phyloP scores from a whole-genome alignment of 768 basidiomycete species.

The Coprinopsis cinerea region DNA sequence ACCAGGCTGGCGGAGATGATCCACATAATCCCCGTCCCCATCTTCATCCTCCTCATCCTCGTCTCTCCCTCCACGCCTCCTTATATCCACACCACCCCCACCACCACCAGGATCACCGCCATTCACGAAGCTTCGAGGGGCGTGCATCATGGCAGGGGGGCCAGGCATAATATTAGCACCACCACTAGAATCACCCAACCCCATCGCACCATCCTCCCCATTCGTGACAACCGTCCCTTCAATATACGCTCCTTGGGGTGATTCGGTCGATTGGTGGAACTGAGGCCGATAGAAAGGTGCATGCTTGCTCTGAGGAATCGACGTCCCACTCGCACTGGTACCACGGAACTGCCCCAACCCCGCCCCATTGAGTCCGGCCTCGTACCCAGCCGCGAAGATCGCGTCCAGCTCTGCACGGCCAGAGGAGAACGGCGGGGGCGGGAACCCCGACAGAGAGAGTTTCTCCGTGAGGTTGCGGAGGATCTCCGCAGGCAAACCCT shows the following conservation, averaged over 20 bases:
- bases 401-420: constrained; percentile 6
- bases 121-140: too few species aligned
- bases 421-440: background rate
- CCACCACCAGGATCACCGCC: background rate
- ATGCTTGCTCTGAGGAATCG: background rate
- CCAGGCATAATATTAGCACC: too few species aligned
- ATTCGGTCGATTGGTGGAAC: background rate
- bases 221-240: background rate
- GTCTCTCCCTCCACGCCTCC: constrained; percentile 14
- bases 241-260: background rate
- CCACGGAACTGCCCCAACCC: background rate
- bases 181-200: too few species aligned
- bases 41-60: constrained; percentile 52
- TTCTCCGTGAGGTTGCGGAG: background rate
- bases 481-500: constrained; percentile 2
- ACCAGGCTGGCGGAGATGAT: constrained; percentile 69
- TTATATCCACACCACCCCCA: background rate
- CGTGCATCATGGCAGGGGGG: too few species aligned
- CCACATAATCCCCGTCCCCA: constrained; percentile 56
- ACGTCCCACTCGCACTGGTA: background rate
- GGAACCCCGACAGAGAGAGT: background rate
- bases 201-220: background rate
- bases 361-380: constrained; percentile 5
- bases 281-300: background rate
- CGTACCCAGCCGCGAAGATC: constrained; percentile 8